These are phyloP conservation scores for Dipteronia sinensis DNA, from an alignment of 345 rosid species.

Conservation along the genomic window DNA sequence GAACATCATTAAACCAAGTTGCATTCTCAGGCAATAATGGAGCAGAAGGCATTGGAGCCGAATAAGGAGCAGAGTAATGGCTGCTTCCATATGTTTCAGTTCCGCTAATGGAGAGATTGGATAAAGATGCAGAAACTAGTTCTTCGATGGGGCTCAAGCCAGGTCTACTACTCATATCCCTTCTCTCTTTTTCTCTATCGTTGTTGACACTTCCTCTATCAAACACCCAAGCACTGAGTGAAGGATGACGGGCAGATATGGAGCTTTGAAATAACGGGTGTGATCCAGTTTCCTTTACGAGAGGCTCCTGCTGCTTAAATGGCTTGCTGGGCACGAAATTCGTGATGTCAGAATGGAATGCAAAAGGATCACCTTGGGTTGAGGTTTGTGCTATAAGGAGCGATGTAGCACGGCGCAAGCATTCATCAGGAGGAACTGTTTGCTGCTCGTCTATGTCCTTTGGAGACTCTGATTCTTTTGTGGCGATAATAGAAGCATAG, in stretches of 20 bases:
- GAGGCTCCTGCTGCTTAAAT: conserved; percentile 44
- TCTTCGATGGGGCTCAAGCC: conserved; percentile 61
- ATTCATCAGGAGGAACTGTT: conserved; percentile 53
- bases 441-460: conserved; percentile 43
- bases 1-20: conserved; percentile 48
- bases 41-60: conserved; percentile 78
- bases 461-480: conserved; percentile 31
- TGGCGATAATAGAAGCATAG: conserved; percentile 28
- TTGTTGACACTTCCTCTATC: conserved; percentile 38
- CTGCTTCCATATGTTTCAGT: conserved; percentile 31
- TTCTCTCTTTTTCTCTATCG: conserved; percentile 41
- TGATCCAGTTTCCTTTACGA: conserved; percentile 33
- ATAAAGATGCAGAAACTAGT: conserved; percentile 50
- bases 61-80: conserved; percentile 46
- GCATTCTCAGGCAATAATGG: conserved; percentile 87
- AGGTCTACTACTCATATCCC: conserved; percentile 32
- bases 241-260: conserved; percentile 75
- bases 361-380: conserved; percentile 34
- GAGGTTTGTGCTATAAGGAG: conserved; percentile 57
- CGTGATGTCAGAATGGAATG: conserved; percentile 49
- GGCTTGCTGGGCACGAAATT: conserved; percentile 39
- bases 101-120: conserved; percentile 49
- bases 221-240: conserved; percentile 84
- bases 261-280: conserved; percentile 38
- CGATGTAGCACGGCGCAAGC: conserved; percentile 77